Base-by-base conservation (phyloP, 805 yeast genomes). In the Lipomyces oligophaga region DNA sequence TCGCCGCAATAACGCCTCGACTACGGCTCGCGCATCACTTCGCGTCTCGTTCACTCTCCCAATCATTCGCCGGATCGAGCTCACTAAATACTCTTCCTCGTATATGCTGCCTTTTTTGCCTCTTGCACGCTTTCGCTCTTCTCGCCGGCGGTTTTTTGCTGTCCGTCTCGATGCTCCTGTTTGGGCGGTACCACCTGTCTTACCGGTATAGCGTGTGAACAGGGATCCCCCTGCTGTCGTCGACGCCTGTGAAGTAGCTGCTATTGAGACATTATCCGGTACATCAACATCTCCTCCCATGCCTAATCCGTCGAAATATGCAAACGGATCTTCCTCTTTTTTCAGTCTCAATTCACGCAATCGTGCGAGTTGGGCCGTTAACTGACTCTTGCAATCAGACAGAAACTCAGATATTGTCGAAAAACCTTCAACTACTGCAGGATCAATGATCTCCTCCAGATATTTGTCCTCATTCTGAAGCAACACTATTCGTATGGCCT, bases 31-130 rank as follows among this genome's bases (percentile, higher is more conserved):
- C 1, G 93, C 89, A 60, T 93, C 98, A 0, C 78, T 71, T 56
- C 78, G 76, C 0, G 95, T 83, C 55, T 77, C 80, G 36, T 78
- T 76, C 47, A 93, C 67, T 58, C 98, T 78, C 45, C 87, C 97
- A 27, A 87, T 67, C 63, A 93, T 74, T 63, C 99, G 79, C 3
- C 95, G 93, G 48, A 86, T 80, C 3, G 97, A 89, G 58, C 78
- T 79, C 38, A 93, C 81, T 46, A 93, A 76, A 65, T 93, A 93
- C 64, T 93, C 97, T 64, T 93, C 98, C 66, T 93, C 99, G 61
- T 93, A 93, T 18, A 93, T 84, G 5, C 97, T 90, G 38, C 97
- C 97, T 70, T 93, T 93, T 72, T 94, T 87, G 50, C 99, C 99
- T 59, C 95, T 79, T 1, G 98, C 99, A 50, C 80, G 77, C 70